Conservation (phyloP, 1,284 basidiomycete species). For the Ustilago bromivora region DNA sequence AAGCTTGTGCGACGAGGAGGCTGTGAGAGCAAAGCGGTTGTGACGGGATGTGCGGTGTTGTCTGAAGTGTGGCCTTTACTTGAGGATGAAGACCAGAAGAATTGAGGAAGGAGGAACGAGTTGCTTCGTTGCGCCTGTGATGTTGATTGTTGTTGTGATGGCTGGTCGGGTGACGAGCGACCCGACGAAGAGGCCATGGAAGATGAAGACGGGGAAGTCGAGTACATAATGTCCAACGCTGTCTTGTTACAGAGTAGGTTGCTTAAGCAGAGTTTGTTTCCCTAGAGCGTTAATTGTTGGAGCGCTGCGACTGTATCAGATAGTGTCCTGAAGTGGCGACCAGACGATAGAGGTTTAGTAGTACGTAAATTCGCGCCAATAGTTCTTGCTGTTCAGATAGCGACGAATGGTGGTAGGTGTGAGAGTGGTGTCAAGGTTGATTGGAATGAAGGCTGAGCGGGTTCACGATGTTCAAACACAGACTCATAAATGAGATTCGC, state of each 20-base stretch:
- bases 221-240: slow-evolving; percentile 23
- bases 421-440: background rate
- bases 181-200: slow-evolving; percentile 41
- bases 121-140: slow-evolving; percentile 33
- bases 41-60: slow-evolving; percentile 13
- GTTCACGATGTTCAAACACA: background rate
- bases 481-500: background rate
- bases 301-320: background rate
- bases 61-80: slow-evolving; percentile 7
- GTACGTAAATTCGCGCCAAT: background rate
- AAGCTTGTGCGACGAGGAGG: slow-evolving; percentile 51
- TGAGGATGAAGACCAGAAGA: slow-evolving; percentile 25
- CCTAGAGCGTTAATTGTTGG: background rate
- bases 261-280: no score
- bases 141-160: slow-evolving; percentile 11
- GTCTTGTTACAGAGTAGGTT: no score
- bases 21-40: slow-evolving; percentile 28
- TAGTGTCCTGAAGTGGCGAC: background rate
- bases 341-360: background rate
- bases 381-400: background rate
- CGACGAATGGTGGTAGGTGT: background rate
- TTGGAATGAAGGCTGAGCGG: background rate
- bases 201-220: slow-evolving; percentile 41
- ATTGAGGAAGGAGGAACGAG: slow-evolving; percentile 44
- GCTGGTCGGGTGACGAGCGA: slow-evolving; percentile 43